A percentile compares a stretch with the other conserved stretches of the same genome.
phyloP scores from a whole-genome alignment of 768 basidiomycete species.

The Clitopilus passeckerianus region DNA sequence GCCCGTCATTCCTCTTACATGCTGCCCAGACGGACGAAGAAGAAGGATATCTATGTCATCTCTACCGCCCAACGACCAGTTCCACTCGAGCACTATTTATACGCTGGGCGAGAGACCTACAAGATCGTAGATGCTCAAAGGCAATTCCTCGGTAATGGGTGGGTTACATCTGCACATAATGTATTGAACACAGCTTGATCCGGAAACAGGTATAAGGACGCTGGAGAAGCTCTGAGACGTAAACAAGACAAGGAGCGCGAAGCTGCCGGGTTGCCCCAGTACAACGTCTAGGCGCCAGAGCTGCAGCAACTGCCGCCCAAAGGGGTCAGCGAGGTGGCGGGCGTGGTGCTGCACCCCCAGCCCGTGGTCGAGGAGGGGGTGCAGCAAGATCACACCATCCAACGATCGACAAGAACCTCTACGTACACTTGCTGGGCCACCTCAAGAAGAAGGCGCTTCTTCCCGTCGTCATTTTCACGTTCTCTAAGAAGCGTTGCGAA shows the following conservation, averaged over 20 bases:
- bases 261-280: slow-evolving; percentile 89
- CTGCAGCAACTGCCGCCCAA: slow-evolving; percentile 50
- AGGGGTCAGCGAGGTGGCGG: slow-evolving; percentile 54
- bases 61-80: slow-evolving; percentile 95
- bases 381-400: slow-evolving; percentile 56
- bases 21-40: slow-evolving; percentile 82
- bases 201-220: slow-evolving; percentile 73
- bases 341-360: slow-evolving; percentile 25
- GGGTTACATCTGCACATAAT: slow-evolving; percentile 4
- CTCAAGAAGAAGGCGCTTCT: slow-evolving; percentile 82
- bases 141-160: slow-evolving; percentile 73
- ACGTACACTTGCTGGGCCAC: slow-evolving; percentile 85
- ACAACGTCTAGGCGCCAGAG: slow-evolving; percentile 78
- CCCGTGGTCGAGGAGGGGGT: slow-evolving; percentile 41
- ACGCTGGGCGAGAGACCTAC: slow-evolving; percentile 88
- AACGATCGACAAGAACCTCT: slow-evolving; percentile 83
- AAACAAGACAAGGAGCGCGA: slow-evolving; percentile 99
- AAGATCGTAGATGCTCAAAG: slow-evolving; percentile 88
- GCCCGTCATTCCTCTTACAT: slow-evolving; percentile 4
- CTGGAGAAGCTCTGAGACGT: slow-evolving; percentile 79
- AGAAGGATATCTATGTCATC: slow-evolving; percentile 99
- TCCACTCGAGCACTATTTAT: slow-evolving; percentile 94
- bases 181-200: slow-evolving; percentile 1
- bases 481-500: slow-evolving; percentile 96
- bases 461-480: slow-evolving; percentile 94